phyloP scores from a whole-genome alignment of 23 red algal species.

The Chondrus crispus region DNA sequence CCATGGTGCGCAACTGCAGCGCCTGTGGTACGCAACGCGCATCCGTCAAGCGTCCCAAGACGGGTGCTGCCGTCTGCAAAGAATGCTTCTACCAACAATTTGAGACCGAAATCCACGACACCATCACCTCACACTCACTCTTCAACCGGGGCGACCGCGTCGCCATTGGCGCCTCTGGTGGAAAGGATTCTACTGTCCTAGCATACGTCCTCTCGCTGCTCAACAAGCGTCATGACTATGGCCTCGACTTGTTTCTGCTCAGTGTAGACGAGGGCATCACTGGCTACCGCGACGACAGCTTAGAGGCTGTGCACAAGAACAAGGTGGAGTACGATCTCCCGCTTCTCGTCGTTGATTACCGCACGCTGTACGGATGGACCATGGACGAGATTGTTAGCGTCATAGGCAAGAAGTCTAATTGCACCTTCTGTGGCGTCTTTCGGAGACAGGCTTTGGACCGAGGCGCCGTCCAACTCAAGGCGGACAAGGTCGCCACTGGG shows the following conservation, averaged over 20 bases:
- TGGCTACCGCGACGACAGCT: slow-evolving; percentile 94
- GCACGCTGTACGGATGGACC: slow-evolving; percentile 92
- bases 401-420: slow-evolving; percentile 85
- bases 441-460: slow-evolving; percentile 95
- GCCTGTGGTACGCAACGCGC: slow-evolving; percentile 42
- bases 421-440: slow-evolving; percentile 99
- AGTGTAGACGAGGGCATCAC: slow-evolving; percentile 96
- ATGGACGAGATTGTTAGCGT: slow-evolving; percentile 95
- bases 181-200: slow-evolving; percentile 96
- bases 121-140: slow-evolving; percentile 63
- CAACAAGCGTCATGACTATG: slow-evolving; percentile 78
- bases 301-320: slow-evolving; percentile 69
- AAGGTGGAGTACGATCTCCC: slow-evolving; percentile 68
- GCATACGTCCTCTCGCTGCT: slow-evolving; percentile 77
- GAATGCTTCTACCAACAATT: slow-evolving; percentile 84
- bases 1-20: slow-evolving; percentile 57
- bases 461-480: slow-evolving; percentile 63
- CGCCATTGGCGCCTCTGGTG: slow-evolving; percentile 93
- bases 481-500: slow-evolving; percentile 90
- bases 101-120: slow-evolving; percentile 84
- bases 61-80: slow-evolving; percentile 68
- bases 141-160: slow-evolving; percentile 79
- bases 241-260: slow-evolving; percentile 83
- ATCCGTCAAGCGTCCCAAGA: slow-evolving; percentile 66
- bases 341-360: slow-evolving; percentile 69